Evolutionary conservation across 129 eudicot species (phyloP).

Genomic region (Solidago caesia): DNA sequence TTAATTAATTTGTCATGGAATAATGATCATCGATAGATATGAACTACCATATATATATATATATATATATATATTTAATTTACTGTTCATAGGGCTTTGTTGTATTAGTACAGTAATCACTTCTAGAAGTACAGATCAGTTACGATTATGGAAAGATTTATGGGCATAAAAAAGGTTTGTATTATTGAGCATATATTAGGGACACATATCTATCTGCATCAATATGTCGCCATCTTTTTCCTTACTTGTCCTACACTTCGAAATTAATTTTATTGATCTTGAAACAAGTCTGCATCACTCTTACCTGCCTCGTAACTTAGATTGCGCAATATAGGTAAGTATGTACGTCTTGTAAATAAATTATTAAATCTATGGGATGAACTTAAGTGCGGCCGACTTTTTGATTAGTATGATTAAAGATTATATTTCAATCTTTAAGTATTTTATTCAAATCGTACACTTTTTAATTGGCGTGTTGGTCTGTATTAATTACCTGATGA

Average conservation of each 20-base stretch:
- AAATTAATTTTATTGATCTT: conserved; percentile 15
- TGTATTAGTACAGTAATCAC: conserved; percentile 12
- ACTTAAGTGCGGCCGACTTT: not conserved
- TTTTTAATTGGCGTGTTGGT: not conserved
- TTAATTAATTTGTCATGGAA: not conserved
- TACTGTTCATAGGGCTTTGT: conserved; percentile 18
- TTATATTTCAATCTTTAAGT: not conserved
- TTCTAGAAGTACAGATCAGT: conserved; percentile 35
- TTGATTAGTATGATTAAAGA: conserved; percentile 4
- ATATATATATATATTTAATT: no score
- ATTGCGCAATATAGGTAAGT: conserved; percentile 5
- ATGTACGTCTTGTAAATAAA: conserved; percentile 11
- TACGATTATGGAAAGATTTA: conserved; percentile 38
- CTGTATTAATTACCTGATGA: not conserved
- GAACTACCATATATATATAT: no score
- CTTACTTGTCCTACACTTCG: conserved; percentile 41
- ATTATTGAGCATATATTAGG: conserved; percentile 19
- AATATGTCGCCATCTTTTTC: conserved; percentile 18
- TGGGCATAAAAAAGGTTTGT: conserved; percentile 21
- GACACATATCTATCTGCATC: conserved; percentile 35
- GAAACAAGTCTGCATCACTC: conserved; percentile 30
- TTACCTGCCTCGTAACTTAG: conserved; percentile 31
- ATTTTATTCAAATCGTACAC: not conserved
- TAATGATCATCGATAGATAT: not conserved
- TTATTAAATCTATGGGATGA: conserved; percentile 1